A percentile compares a stretch with the other conserved stretches of the same genome.
phyloP scores from a whole-genome alignment of 1,284 basidiomycete genomes.

The Apiotrichum akiyoshidainum region DNA sequence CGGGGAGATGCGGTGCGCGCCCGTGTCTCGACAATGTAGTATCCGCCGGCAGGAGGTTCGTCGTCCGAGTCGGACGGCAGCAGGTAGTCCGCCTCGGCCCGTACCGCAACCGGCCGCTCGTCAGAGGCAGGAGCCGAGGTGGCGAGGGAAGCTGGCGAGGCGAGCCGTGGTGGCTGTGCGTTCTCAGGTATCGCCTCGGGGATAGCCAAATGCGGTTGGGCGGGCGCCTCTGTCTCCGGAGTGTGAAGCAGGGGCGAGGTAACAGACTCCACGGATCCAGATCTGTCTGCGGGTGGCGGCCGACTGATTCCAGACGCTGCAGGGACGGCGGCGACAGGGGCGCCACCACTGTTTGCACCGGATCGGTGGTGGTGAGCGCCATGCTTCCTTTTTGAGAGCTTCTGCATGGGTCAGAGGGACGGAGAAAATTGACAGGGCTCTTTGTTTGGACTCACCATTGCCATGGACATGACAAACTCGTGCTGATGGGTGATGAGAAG shows the following conservation, averaged over 20 bases:
- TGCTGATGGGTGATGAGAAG: slow-evolving; percentile 71
- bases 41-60: slow-evolving; percentile 45
- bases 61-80: slow-evolving; percentile 51
- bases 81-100: slow-evolving; percentile 47
- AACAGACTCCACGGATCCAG: not conserved
- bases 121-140: slow-evolving; percentile 14
- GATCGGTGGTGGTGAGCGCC: not conserved
- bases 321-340: not conserved
- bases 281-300: not conserved
- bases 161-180: slow-evolving; percentile 2
- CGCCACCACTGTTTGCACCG: not conserved
- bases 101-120: slow-evolving; percentile 22
- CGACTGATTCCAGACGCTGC: not conserved
- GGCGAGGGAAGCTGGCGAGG: not conserved
- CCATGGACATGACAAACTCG: slow-evolving; percentile 44
- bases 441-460: slow-evolving; percentile 25
- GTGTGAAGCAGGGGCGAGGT: not conserved
- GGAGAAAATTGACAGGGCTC: too few species aligned
- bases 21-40: slow-evolving; percentile 39
- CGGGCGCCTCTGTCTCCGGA: not conserved
- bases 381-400: not conserved
- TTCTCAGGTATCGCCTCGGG: slow-evolving; percentile 6
- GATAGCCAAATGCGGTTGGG: not conserved
- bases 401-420: not conserved
- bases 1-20: slow-evolving; percentile 4